Base-by-base conservation (phyloP, 192 early-diverging fungal genomes). In the Backusella sp. region DNA sequence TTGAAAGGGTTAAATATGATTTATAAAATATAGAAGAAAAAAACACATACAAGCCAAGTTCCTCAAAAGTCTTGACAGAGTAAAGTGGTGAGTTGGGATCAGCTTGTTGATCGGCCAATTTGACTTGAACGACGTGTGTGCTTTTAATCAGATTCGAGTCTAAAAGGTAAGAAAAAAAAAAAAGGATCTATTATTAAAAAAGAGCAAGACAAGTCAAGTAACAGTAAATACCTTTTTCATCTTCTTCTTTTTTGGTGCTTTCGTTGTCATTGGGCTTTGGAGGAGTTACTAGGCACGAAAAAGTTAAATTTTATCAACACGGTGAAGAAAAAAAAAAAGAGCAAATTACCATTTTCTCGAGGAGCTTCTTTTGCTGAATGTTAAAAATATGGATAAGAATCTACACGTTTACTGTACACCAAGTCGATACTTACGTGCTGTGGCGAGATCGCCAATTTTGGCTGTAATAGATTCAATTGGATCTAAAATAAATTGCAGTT, bases 41-140 rank as follows among this genome's bases (percentile, higher is more conserved):
- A 59, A 11, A 59, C 1, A 75, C 80, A 70, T 85, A 90, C 86
- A 95, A 81, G 4, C 91, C 90, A 35, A 95, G 85, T 36, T 95
- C 88, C 42, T 93, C 91, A 75, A 93, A 95, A 35, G 90, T 90
- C 74, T 93, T 92, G 42, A 86, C 91, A 66, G 93, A 93, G 81
- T 92, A 95, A 59, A 97, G 86, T 11, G 92, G 90, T 68, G 87
- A 91, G 74, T 91, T 86, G 14, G 86, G 90, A 73, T 94, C 93
- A 17, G 90, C 93, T 59, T 92, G 87, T 53, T 86, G 84, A 73
- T 87, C 86, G 17, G 86, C 86, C 26, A 87, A 66, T 77, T 87
- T 87, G 34, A 87, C 86, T 35, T 83, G 80, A 34, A 87, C 86
- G n/a, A 69, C 77, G 71, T 87, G 81, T 37, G 84, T 84, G n/a